Percentiles rank a stretch among this genome's conserved stretches.
These are phyloP conservation scores for Vaccinium darrowii DNA, from an alignment of 148 eudicot species.

Conservation along the genomic window DNA sequence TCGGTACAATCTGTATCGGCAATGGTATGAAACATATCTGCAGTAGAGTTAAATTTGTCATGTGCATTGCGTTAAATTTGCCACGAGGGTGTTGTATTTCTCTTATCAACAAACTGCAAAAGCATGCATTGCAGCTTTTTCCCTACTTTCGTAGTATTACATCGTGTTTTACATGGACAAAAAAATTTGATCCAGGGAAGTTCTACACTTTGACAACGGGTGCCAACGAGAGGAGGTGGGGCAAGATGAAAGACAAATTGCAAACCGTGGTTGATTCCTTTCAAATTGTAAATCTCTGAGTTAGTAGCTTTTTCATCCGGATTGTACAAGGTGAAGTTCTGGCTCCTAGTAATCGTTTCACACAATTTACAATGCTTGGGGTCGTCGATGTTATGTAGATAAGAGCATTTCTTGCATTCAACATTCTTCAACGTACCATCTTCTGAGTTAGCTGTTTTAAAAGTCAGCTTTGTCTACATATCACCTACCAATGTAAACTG, in stretches of 20 bases:
- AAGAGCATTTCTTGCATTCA: conserved; percentile 2
- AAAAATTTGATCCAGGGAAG: conserved; percentile 55
- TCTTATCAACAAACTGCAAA: not conserved
- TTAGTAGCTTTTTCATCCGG: conserved; percentile 11
- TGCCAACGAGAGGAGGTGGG: conserved; percentile 97
- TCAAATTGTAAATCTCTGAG: conserved; percentile 65
- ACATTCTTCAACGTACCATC: not conserved
- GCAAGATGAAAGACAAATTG: conserved; percentile 90
- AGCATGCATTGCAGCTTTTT: not conserved
- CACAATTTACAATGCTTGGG: conserved; percentile 1
- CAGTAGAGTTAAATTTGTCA: not conserved
- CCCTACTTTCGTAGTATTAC: not conserved
- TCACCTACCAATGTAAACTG: conserved; percentile 7
- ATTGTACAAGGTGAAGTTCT: not conserved
- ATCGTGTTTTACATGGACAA: not conserved
- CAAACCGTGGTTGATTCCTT: conserved; percentile 83
- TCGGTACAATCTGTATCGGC: conserved; percentile 75
- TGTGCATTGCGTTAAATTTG: not conserved
- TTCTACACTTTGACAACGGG: conserved; percentile 94
- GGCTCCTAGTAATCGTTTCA: not conserved
- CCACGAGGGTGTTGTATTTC: not conserved
- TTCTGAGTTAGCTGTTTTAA: not conserved
- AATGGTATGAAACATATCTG: conserved; percentile 60
- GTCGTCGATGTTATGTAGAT: not conserved
- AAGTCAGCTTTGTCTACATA: not conserved